Base-by-base conservation (phyloP, 331 rosid genomes). In the Quercus lobata region DNA sequence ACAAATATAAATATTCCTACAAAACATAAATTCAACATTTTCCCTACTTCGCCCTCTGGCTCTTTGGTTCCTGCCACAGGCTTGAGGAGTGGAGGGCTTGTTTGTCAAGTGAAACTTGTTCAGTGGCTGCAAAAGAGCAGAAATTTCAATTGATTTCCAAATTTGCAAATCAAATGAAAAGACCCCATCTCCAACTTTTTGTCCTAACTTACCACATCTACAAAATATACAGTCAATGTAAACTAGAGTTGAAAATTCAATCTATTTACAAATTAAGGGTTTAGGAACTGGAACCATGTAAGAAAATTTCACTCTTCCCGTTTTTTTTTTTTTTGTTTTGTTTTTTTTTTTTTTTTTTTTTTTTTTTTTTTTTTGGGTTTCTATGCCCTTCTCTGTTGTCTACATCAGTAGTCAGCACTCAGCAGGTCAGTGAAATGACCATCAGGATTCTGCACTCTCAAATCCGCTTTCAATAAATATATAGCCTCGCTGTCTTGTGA, bases 341-440 rank as follows among this genome's bases (percentile, higher is more conserved):
- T 35, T 35, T 61, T 35, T 35, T 0, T 2, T 35, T 35, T 44
- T 82, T 57, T 60, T 69, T 61, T 30, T 68, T 69, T 78, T 49
- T 44, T 44, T 32, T 29, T 49, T 57, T 5, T 34, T 34, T 34
- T 34, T 34, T 29, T 3, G 4, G 30, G 7, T 34, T 34, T 5
- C 1, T 5, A 1, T 5, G 44, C 44, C 44, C 44, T 35, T 35
- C 44, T 37, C 46, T 41, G 46, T 75, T 66, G 4, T 16, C 19
- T 84, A 71, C 81, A 77, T 60, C 86, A 76, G 81, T 72, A 57
- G 82, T 88, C 87, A 86, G 86, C 79, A 72, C 81, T 88, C 87
- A 86, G 86, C 79, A 72, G 83, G 81, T 81, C 78, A 78, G 83
- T 74, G 54, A 78, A 75, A 46, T 35, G 27, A 69, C 65, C 72